Evolutionary conservation across 2,329 filamentous ascomycete genomes (phyloP).

Genomic region (Pezicula neosporulosa): DNA sequence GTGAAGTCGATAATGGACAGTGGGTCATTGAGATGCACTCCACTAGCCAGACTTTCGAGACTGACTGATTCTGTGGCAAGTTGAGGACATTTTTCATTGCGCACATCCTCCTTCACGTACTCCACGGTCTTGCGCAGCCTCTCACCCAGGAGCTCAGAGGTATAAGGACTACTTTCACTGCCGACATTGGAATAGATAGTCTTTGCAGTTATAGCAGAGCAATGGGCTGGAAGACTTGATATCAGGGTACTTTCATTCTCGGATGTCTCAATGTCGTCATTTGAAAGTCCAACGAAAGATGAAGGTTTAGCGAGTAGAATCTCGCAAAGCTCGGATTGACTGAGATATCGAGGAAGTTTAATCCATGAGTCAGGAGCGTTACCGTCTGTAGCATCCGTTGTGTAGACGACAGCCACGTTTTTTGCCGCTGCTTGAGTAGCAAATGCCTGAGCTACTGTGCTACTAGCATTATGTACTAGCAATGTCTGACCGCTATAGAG

Average conservation of each 20-base stretch:
- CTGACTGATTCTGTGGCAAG: too few species aligned
- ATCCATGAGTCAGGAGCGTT: not conserved
- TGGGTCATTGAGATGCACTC: not conserved
- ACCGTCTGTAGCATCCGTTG: not conserved
- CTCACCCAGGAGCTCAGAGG: not conserved
- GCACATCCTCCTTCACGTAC: too few species aligned
- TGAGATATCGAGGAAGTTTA: not conserved
- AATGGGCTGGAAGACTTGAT: not conserved
- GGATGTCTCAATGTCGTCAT: not conserved
- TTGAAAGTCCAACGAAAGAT: not conserved
- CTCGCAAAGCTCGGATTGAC: not conserved
- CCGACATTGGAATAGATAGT: not conserved
- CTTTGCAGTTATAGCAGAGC: not conserved
- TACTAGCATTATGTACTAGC: not conserved
- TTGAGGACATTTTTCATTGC: too few species aligned
- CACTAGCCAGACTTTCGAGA: not conserved
- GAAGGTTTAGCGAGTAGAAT: not conserved
- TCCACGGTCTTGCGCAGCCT: too few species aligned
- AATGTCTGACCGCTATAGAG: not conserved
- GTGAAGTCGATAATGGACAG: conserved; percentile 1
- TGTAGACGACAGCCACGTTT: not conserved
- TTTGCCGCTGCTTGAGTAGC: not conserved
- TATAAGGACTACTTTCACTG: not conserved
- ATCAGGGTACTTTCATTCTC: not conserved
- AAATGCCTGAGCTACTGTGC: not conserved